Evolutionary conservation across 129 eudicot genomes (phyloP).

Genomic region (Dittrichia graveolens): DNA sequence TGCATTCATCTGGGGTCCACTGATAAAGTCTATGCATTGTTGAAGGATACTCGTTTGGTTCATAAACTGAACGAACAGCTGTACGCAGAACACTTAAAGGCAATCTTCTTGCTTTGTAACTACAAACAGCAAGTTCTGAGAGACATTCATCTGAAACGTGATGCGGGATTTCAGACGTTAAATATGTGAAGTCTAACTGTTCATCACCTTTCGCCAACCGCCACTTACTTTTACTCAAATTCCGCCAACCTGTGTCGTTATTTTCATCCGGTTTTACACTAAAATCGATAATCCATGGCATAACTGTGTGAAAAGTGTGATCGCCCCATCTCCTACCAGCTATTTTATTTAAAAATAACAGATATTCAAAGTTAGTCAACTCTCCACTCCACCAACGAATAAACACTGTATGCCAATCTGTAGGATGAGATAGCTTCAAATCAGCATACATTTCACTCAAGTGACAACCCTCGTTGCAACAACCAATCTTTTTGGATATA

Average conservation of each 20-base stretch:
- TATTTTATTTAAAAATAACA: slow-evolving; percentile 67
- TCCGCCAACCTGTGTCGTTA: slow-evolving; percentile 73
- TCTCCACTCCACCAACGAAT: slow-evolving; percentile 90
- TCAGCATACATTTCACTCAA: slow-evolving; percentile 68
- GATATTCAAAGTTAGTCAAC: slow-evolving; percentile 87
- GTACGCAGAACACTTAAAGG: slow-evolving; percentile 80
- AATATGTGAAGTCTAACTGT: slow-evolving; percentile 90
- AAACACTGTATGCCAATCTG: slow-evolving; percentile 71
- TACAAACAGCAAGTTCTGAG: slow-evolving; percentile 97
- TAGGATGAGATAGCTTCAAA: slow-evolving; percentile 50
- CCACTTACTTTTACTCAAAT: slow-evolving; percentile 94
- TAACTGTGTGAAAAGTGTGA: slow-evolving; percentile 80
- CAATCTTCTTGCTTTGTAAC: slow-evolving; percentile 96
- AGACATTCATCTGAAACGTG: slow-evolving; percentile 98
- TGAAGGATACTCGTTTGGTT: slow-evolving; percentile 97
- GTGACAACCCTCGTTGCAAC: slow-evolving; percentile 51
- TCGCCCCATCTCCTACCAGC: slow-evolving; percentile 99
- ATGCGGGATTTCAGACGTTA: slow-evolving; percentile 92
- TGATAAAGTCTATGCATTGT: slow-evolving; percentile 94
- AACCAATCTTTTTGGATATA: slow-evolving; percentile 35
- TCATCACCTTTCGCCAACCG: slow-evolving; percentile 98
- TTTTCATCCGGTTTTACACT: slow-evolving; percentile 79
- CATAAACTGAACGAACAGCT: slow-evolving; percentile 97
- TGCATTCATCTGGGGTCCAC: slow-evolving; percentile 99
- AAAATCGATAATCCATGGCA: slow-evolving; percentile 99